A percentile compares a stretch with the other conserved stretches of the same genome.
Conservation (phyloP, 331 rosid species). For the Malus hybrid region DNA sequence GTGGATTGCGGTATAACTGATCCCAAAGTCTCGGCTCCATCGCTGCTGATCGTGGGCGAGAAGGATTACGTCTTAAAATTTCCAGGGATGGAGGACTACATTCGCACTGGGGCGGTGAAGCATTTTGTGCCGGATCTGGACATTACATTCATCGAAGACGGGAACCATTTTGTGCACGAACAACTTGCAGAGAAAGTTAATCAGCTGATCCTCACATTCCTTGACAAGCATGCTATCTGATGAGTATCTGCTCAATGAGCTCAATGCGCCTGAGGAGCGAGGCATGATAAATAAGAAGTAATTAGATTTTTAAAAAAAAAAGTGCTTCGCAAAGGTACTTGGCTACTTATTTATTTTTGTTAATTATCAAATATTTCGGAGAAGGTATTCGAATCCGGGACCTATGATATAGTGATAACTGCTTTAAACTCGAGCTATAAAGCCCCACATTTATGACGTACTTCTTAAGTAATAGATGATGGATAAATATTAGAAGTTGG, state of each 20-base stretch:
- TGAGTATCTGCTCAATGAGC: background rate
- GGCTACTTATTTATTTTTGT: too few species aligned
- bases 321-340: too few species aligned
- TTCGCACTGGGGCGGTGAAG: conserved; percentile 24
- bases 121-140: conserved; percentile 39
- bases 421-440: too few species aligned
- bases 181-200: conserved; percentile 38
- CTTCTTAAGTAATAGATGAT: too few species aligned
- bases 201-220: conserved; percentile 31
- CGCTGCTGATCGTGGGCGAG: conserved; percentile 37
- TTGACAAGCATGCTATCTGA: conserved; percentile 26
- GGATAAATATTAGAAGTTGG: too few species aligned
- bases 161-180: conserved; percentile 40
- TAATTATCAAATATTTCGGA: too few species aligned
- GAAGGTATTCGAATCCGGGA: too few species aligned
- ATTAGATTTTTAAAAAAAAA: too few species aligned
- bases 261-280: background rate
- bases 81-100: conserved; percentile 26
- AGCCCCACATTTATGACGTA: too few species aligned
- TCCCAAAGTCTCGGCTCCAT: conserved; percentile 19
- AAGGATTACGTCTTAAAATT: conserved; percentile 30
- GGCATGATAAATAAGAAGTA: too few species aligned
- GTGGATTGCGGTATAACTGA: conserved; percentile 25
- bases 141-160: conserved; percentile 26
- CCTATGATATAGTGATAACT: too few species aligned